A percentile compares a stretch with the other conserved stretches of the same genome.
Evolutionary conservation across 2,329 filamentous ascomycete species (phyloP).

Genomic region (Fusarium aywerte): DNA sequence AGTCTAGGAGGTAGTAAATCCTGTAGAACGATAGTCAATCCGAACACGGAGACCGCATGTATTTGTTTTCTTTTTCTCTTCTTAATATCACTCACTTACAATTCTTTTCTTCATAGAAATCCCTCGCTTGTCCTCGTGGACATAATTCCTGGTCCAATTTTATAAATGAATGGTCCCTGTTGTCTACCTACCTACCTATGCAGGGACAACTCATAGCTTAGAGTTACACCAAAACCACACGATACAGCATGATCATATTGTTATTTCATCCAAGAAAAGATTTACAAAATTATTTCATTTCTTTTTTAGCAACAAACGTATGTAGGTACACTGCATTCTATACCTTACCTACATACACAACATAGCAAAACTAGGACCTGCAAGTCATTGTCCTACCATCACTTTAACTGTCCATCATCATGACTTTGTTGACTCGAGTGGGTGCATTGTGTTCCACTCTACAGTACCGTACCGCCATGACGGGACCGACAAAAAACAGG

Average conservation of each 20-base stretch:
- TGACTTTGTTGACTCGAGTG: conserved; percentile 25
- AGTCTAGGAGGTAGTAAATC: neutral
- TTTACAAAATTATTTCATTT: neutral
- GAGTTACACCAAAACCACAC: conserved; percentile 33
- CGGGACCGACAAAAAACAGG: conserved; percentile 20
- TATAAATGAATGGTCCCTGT: conserved; percentile 14
- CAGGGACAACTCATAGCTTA: conserved; percentile 46
- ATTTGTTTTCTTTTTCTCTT: conserved; percentile 11
- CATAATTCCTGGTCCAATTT: conserved; percentile 32
- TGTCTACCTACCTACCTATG: conserved; percentile 45
- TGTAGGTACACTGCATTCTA: conserved; percentile 7
- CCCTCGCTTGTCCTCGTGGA: conserved; percentile 34
- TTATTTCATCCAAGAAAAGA: neutral
- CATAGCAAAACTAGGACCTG: conserved; percentile 2
- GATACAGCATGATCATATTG: conserved; percentile 1
- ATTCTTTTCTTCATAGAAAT: neutral
- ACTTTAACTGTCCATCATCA: conserved; percentile 19
- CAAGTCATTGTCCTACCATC: conserved; percentile 35
- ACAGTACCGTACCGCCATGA: conserved; percentile 33
- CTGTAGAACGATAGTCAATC: conserved; percentile 15
- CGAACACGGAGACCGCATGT: conserved; percentile 28
- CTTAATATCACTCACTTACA: conserved; percentile 1
- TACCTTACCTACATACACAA: neutral
- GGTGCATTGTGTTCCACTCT: conserved; percentile 29
- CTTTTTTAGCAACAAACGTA: neutral